Base-by-base conservation (phyloP, 169 alveolate genomes). In the Toxoplasma gondii region DNA sequence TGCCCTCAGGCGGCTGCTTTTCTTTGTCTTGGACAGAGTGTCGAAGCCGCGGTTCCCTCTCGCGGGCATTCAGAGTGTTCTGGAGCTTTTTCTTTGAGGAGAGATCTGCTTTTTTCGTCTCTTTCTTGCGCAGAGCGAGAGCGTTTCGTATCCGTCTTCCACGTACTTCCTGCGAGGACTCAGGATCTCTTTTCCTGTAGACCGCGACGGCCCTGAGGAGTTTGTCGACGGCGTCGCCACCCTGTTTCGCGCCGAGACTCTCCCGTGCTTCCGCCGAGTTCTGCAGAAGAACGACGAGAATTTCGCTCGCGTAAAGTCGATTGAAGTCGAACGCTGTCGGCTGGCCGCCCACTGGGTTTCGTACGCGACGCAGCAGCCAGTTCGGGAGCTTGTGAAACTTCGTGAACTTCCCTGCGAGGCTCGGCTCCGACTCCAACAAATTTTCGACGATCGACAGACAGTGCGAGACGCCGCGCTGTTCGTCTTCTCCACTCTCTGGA, bases 181-280 rank as follows among this genome's bases (percentile, higher is more conserved):
- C 97, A 0, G 98, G 98, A 84, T 97, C 98, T 74, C 93, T 93
- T 88, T 96, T 97, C 69, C 98, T 95, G 88, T 95, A 97, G 16
- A 95, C 96, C 0, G 98, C 96, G 41, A 97, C 93, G 44, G 97
- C 96, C 49, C 98, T 94, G 69, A 97, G 96, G 38, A 97, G 95
- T 92, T 94, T 95, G 90, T 97, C 98, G 54, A 97, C 94, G 19
- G 97, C 98, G 81, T 96, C 98, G 5, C 94, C 88, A 43, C 96
- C 96, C 39, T 90, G 96, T 91, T 91, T 64, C 41, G 90, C 82
- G 81, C 98, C 97, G 80, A 96, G 64, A 19, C 82, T 93, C 44
- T 78, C 93, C 29, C 96, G 78, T 41, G 94, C 95, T 4, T 67
- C 95, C 53, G 83, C 96, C 31, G 97, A 96, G 82, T 95, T 94